A percentile compares a stretch with the other conserved stretches of the same genome.
These are phyloP conservation scores for Eucalyptus albens DNA, from an alignment of 345 rosid genomes.

Conservation along the genomic window DNA sequence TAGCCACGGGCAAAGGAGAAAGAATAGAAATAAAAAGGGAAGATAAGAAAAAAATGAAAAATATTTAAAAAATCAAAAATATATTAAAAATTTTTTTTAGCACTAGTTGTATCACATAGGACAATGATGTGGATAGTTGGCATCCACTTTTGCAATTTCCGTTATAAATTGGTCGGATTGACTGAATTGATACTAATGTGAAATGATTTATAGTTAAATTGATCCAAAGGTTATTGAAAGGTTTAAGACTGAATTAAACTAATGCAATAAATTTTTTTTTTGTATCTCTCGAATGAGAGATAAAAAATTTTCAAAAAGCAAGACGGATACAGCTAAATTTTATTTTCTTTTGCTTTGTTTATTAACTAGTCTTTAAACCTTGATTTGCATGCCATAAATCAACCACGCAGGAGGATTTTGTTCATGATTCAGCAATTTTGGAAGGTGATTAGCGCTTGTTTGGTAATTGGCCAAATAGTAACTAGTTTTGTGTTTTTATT, in stretches of 20 bases:
- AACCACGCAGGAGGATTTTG: not conserved
- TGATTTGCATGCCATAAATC: not conserved
- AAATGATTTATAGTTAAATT: no score
- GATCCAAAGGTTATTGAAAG: no score
- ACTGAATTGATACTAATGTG: fast-evolving
- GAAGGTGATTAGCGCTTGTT: not conserved
- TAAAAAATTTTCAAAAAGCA: no score
- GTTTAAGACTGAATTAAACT: fast-evolving
- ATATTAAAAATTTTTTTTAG: no score
- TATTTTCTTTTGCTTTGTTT: not conserved
- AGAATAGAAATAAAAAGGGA: no score
- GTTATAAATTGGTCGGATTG: fast-evolving
- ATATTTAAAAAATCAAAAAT: fast-evolving
- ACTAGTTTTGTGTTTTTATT: no score
- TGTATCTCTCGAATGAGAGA: fast-evolving
- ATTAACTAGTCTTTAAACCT: not conserved
- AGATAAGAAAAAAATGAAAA: no score
- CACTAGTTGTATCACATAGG: fast-evolving
- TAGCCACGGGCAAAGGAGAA: fast-evolving
- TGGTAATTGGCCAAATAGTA: no score
- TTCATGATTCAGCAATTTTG: not conserved
- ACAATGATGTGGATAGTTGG: fast-evolving
- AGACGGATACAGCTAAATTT: no score
- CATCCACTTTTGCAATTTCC: fast-evolving
- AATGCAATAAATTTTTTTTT: no score